A percentile compares a stretch with the other conserved stretches of the same genome.
These are phyloP conservation scores for Annona cherimola DNA, from an alignment of 164 flowering plant genomes.

Conservation along the genomic window DNA sequence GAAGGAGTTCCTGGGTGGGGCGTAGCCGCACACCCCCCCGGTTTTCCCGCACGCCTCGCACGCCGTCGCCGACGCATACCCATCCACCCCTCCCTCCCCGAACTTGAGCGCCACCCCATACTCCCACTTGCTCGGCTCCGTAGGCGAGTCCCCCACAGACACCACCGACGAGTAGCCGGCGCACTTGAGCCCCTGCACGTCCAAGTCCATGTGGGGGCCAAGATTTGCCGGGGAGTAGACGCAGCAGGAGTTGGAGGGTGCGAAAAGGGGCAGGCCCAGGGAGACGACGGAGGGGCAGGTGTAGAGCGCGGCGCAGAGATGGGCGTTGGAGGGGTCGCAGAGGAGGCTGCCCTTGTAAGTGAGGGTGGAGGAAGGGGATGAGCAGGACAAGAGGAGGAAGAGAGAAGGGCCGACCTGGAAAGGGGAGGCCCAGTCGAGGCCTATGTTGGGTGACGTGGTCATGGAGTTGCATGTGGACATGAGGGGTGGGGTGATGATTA, in stretches of 20 bases:
- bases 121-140: slow-evolving; percentile 39
- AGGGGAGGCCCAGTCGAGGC: slow-evolving; percentile 54
- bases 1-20: slow-evolving; percentile 30
- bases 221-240: slow-evolving; percentile 49
- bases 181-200: slow-evolving; percentile 24
- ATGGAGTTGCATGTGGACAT: slow-evolving; percentile 53
- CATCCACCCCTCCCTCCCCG: slow-evolving; percentile 22
- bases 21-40: slow-evolving; percentile 43
- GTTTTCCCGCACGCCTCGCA: slow-evolving; percentile 35
- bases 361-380: slow-evolving; percentile 32
- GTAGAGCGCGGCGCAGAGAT: slow-evolving; percentile 38
- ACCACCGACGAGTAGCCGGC: slow-evolving; percentile 29
- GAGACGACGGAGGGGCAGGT: slow-evolving; percentile 35
- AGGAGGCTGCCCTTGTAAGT: slow-evolving; percentile 25
- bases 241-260: slow-evolving; percentile 42
- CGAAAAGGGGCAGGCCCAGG: slow-evolving; percentile 31
- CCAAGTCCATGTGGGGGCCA: slow-evolving; percentile 33
- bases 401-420: slow-evolving; percentile 43
- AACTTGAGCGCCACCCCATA: slow-evolving; percentile 39
- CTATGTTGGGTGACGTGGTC: slow-evolving; percentile 39
- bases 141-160: slow-evolving; percentile 34
- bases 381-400: slow-evolving; percentile 43
- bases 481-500: slow-evolving; percentile 37
- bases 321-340: slow-evolving; percentile 32
- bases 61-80: slow-evolving; percentile 13